phyloP scores from a whole-genome alignment of 495 filamentous ascomycete genomes.

The Hypomontagnella monticulosa region DNA sequence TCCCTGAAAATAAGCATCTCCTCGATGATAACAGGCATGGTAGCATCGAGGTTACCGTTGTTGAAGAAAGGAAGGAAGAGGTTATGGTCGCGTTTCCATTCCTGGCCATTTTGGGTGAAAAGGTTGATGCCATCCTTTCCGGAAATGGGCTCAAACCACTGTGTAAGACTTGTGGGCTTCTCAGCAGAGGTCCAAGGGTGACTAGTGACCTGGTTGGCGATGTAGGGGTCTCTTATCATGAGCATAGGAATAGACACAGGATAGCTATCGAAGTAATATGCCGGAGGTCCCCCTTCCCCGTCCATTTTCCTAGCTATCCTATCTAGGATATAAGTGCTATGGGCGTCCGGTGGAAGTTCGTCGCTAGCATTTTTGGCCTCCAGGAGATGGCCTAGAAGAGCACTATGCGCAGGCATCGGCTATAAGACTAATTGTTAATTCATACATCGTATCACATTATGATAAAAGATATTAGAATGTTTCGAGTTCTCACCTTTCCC shows the following conservation, averaged over 20 bases:
- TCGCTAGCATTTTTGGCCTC: conserved; percentile 40
- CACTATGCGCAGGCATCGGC: conserved; percentile 43
- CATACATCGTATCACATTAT: neutral
- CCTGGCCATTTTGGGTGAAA: conserved; percentile 45
- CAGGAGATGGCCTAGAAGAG: conserved; percentile 44
- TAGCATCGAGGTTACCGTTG: conserved; percentile 48
- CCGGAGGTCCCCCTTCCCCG: conserved; percentile 15
- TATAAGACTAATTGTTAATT: conserved; percentile 6
- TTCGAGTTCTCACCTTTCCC: conserved; percentile 35
- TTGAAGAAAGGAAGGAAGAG: conserved; percentile 55
- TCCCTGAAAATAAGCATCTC: conserved; percentile 47
- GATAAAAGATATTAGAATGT: neutral
- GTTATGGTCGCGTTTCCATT: conserved; percentile 53
- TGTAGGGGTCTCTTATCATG: conserved; percentile 37
- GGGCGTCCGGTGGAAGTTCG: conserved; percentile 34
- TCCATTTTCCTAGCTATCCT: conserved; percentile 31
- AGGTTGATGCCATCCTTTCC: conserved; percentile 43
- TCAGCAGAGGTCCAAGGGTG: conserved; percentile 37
- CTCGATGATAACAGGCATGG: conserved; percentile 51
- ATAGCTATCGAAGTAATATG: conserved; percentile 45
- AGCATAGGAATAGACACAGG: conserved; percentile 39
- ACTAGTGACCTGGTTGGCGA: conserved; percentile 41
- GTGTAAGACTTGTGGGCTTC: conserved; percentile 34
- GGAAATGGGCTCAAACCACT: conserved; percentile 43
- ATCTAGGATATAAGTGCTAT: conserved; percentile 37